Evolutionary conservation across 495 filamentous ascomycete genomes (phyloP).

Genomic region (Xylaria intraflava): DNA sequence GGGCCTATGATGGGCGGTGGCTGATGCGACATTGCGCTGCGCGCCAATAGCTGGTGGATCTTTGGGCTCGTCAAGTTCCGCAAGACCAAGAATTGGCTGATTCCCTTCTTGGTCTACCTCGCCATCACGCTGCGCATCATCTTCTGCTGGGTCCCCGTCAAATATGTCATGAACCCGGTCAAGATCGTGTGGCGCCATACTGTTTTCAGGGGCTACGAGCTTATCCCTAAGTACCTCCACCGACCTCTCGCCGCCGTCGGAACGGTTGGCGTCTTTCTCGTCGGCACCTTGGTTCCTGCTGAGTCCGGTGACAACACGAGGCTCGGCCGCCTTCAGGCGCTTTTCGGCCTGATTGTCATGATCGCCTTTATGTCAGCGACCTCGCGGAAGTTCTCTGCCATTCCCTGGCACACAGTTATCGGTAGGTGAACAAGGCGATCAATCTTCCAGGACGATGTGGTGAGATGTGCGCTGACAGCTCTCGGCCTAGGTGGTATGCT

Average conservation of each 20-base stretch:
- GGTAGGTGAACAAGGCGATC: slow-evolving; percentile 17
- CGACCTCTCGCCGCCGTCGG: slow-evolving; percentile 52
- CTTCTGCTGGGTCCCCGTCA: slow-evolving; percentile 64
- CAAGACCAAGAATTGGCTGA: slow-evolving; percentile 70
- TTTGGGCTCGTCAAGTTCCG: slow-evolving; percentile 67
- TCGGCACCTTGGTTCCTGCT: slow-evolving; percentile 66
- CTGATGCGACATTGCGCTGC: slow-evolving; percentile 1
- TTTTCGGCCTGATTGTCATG: slow-evolving; percentile 74
- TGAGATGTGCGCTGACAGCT: slow-evolving; percentile 4
- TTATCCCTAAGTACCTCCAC: slow-evolving; percentile 57
- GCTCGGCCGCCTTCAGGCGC: slow-evolving; percentile 66
- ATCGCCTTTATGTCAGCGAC: slow-evolving; percentile 59
- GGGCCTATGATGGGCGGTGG: slow-evolving; percentile 12
- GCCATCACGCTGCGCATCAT: slow-evolving; percentile 65
- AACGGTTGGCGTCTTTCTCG: slow-evolving; percentile 60
- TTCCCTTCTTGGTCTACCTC: slow-evolving; percentile 78
- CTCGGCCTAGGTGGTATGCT: slow-evolving; percentile 57
- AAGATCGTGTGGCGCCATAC: slow-evolving; percentile 60
- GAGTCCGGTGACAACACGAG: slow-evolving; percentile 71
- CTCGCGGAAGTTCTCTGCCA: slow-evolving; percentile 61
- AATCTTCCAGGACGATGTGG: not conserved
- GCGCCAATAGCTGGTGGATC: slow-evolving; percentile 72
- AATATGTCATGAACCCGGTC: slow-evolving; percentile 57
- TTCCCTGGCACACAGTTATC: slow-evolving; percentile 84
- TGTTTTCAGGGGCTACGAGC: slow-evolving; percentile 42